Evolutionary conservation across 1,284 basidiomycete genomes (phyloP).

Genomic region (Albatrellus sp.): DNA sequence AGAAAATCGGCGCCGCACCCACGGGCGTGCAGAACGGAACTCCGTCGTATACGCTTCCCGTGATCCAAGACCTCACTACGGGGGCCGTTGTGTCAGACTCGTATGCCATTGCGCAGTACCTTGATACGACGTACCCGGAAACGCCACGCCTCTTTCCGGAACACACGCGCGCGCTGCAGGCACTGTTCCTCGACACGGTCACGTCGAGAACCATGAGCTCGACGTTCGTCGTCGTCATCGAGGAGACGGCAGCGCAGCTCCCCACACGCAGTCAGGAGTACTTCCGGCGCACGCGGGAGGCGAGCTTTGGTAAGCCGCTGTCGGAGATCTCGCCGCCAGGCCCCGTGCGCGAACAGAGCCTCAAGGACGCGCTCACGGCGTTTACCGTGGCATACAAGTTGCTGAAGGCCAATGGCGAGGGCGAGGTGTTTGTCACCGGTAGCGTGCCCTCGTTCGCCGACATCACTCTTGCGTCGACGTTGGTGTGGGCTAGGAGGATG

Average conservation of each 20-base stretch:
- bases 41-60: constrained; percentile 14
- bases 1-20: constrained; percentile 17
- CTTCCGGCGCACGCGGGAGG: constrained; percentile 25
- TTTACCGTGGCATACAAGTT: constrained; percentile 19
- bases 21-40: constrained; percentile 14
- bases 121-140: constrained; percentile 22
- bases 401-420: constrained; percentile 18
- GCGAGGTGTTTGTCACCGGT: constrained; percentile 14
- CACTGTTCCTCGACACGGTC: constrained; percentile 18
- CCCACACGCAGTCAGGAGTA: constrained; percentile 23
- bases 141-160: constrained; percentile 14
- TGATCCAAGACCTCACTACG: constrained; percentile 16
- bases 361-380: constrained; percentile 22
- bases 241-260: constrained; percentile 17
- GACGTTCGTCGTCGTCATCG: constrained; percentile 8
- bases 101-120: constrained; percentile 18
- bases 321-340: constrained; percentile 22
- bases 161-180: constrained; percentile 18
- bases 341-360: constrained; percentile 7
- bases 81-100: constrained; percentile 19
- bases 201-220: neutral
- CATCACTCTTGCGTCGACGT: constrained; percentile 17
- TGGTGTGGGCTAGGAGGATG: constrained; percentile 19
- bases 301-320: constrained; percentile 20
- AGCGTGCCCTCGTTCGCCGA: constrained; percentile 24